Evolutionary conservation across 371 early-diverging fungal species (phyloP).

Genomic region (Phascolomyces articulosus): DNA sequence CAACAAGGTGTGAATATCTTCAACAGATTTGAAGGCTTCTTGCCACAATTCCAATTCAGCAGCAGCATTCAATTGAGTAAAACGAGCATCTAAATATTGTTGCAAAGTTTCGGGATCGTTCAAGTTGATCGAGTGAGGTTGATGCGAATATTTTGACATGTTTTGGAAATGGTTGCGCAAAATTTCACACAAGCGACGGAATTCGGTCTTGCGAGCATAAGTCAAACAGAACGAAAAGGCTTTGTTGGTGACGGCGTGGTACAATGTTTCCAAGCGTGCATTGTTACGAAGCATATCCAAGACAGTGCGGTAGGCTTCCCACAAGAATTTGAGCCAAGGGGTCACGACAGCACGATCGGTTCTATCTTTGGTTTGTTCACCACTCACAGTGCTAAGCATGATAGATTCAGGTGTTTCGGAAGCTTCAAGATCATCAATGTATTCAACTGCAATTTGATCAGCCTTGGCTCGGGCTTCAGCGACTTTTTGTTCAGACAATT

Average conservation of each 20-base stretch:
- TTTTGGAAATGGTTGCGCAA: constrained; percentile 93
- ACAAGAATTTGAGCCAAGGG: constrained; percentile 97
- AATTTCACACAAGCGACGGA: constrained; percentile 96
- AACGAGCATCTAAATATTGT: constrained; percentile 94
- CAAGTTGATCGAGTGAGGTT: constrained; percentile 91
- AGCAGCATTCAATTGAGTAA: constrained; percentile 93
- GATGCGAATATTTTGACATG: constrained; percentile 91
- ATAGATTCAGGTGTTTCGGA: constrained; percentile 96
- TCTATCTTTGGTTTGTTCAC: constrained; percentile 93
- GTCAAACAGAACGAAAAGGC: constrained; percentile 96
- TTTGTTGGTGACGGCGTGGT: constrained; percentile 88
- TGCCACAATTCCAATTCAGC: constrained; percentile 98
- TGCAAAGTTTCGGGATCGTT: constrained; percentile 96
- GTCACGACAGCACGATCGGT: constrained; percentile 97
- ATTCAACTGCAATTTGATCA: constrained; percentile 80
- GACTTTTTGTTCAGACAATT: constrained; percentile 86
- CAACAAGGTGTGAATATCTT: constrained; percentile 95
- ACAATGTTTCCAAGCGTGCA: constrained; percentile 90
- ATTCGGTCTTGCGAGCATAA: constrained; percentile 96
- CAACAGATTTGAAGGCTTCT: constrained; percentile 95
- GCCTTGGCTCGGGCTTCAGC: constrained; percentile 92
- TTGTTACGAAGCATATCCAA: constrained; percentile 97
- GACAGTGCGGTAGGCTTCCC: constrained; percentile 97
- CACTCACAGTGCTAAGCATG: constrained; percentile 91
- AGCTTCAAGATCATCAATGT: constrained; percentile 94